These are phyloP conservation scores for Phallus indusiatus DNA, from an alignment of 768 basidiomycete genomes.

Conservation along the genomic window DNA sequence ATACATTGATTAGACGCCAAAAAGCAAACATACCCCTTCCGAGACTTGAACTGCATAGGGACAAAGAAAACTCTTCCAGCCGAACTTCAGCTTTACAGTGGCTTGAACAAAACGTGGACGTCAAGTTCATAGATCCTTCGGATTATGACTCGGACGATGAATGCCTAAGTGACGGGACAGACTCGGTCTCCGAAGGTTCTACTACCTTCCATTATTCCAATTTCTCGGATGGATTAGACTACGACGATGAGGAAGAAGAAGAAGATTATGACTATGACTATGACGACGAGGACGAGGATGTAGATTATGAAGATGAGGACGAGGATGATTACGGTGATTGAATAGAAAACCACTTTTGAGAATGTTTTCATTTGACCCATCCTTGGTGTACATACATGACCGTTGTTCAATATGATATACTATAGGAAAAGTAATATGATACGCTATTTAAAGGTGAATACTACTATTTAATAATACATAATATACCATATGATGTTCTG, in stretches of 20 bases:
- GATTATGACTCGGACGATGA: slow-evolving; percentile 8
- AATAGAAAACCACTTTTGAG: background rate
- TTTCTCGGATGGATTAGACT: slow-evolving; percentile 2
- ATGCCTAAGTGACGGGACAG: background rate
- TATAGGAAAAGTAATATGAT: background rate
- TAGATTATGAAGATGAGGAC: slow-evolving; percentile 13
- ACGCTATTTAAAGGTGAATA: too few relatives aligned
- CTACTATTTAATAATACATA: too few relatives aligned
- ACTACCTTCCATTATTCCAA: background rate
- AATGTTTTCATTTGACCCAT: background rate
- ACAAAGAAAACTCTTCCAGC: background rate
- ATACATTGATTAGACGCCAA: background rate
- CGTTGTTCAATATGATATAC: background rate
- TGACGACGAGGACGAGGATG: too few relatives aligned
- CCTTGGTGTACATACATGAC: background rate
- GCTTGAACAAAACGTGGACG: background rate
- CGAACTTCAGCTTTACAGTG: background rate
- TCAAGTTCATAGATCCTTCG: slow-evolving; percentile 5
- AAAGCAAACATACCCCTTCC: background rate
- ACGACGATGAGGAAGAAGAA: slow-evolving; percentile 13
- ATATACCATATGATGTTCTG: too few relatives aligned
- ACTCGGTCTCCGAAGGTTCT: background rate
- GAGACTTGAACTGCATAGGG: background rate
- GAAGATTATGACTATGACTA: slow-evolving; percentile 13
- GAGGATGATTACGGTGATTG: slow-evolving; percentile 10